Evolutionary conservation across 306 rosid genomes (phyloP), one percentile per base, ranked within the genome.

Genomic region (Oxytropis ochrocephala): DNA sequence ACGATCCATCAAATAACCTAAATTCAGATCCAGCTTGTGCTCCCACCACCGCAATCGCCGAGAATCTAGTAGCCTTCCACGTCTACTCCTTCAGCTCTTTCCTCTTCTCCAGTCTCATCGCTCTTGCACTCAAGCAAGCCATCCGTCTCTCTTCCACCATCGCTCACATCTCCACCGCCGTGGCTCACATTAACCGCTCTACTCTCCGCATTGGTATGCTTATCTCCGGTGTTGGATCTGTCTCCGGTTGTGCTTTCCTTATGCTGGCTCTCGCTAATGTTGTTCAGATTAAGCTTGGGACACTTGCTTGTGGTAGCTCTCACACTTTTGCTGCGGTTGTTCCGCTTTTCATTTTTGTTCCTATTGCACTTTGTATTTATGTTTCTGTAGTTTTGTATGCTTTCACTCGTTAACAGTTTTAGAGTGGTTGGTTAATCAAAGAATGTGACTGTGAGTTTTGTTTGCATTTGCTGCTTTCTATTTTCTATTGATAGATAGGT

Each of bases 51-150:
- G 43, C 84, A 42, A 77, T 90, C 16, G 95, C 89, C 39, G 84
- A 88, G 57, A 85, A 90, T 53, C 88, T 94, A 27, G 81, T 94
- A 3, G 47, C 97, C 68, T 94, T 90, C 83, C 98, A 94, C 24
- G 97, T 90, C 43, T 94, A 85, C 91, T 88, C 98, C 41, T 94
- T 94, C 92, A 88, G 96, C 83, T 94, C 89, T 71, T 94, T 94
- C 83, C 97, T 94, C 84, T 90, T 94, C 89, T 94, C 97, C 57
- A 94, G 97, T 84, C 93, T 94, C 46, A 19, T 94, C 61, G 98
- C 98, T 11, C 70, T 90, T 24, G 94, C 85, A 0, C 90, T 94
- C 85, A 90, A 91, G 53, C 97, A 94, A 70, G 96, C 86, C 43
- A 79, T 88, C 32, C 90, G 96, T 69, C 85, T 93, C 75, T 38